These are phyloP conservation scores for Eucalyptus camaldulensis DNA, from an alignment of 345 rosid genomes.

Conservation along the genomic window DNA sequence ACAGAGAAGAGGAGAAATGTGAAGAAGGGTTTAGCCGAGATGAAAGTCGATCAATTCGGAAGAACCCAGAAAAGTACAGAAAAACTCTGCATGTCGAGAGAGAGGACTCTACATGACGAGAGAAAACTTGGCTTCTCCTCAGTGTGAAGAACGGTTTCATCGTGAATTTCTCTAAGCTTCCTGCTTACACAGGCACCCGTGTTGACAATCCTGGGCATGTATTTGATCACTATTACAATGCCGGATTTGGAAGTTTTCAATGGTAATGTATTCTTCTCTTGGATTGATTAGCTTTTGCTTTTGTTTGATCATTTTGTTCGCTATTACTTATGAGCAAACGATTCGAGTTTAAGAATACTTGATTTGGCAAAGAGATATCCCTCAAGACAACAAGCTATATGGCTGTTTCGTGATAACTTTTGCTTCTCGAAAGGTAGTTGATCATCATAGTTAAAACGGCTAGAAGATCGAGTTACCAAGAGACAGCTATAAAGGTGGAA, in stretches of 20 bases:
- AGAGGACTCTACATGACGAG: no score
- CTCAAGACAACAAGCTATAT: background rate
- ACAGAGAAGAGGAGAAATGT: no score
- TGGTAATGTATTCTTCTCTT: background rate
- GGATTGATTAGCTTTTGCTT: background rate
- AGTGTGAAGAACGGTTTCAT: constrained; percentile 2
- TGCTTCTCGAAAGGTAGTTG: background rate
- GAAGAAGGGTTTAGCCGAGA: no score
- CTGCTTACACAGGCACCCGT: background rate
- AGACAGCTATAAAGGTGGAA: background rate
- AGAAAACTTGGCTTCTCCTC: background rate
- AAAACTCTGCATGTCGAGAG: no score
- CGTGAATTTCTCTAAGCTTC: background rate
- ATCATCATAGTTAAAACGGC: background rate
- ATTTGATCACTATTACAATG: background rate
- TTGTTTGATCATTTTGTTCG: background rate
- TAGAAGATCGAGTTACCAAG: background rate
- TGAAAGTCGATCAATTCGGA: no score
- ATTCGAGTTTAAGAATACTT: background rate
- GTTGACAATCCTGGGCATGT: background rate
- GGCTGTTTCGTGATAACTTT: background rate
- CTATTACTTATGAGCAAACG: background rate
- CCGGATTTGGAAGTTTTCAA: background rate
- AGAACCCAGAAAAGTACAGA: no score
- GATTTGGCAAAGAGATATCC: background rate